Base-by-base conservation (phyloP, 2,329 filamentous ascomycete genomes). In the Phoma herbarum region DNA sequence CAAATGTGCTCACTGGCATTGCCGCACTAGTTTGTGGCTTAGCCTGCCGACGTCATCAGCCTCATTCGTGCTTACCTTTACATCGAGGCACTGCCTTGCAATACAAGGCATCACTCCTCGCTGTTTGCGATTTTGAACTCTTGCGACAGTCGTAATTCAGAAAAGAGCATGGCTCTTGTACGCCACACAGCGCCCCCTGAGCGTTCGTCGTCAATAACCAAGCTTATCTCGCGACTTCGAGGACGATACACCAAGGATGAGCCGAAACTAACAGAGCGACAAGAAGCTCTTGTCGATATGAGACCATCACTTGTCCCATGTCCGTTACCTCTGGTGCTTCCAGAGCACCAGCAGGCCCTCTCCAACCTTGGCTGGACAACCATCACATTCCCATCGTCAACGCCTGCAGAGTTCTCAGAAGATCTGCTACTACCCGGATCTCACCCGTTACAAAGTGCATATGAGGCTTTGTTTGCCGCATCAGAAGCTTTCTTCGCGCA, bases 291-390 rank as follows among this genome's bases (percentile, higher is more conserved):
- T 9, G 4, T 28, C n/a, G 66, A 73, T 37, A 51, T 62, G 23
- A 57, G 65, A n/a, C 63, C 65, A 7, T 61, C 72, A 10, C 63
- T 76, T 1, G 62, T 61, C 7, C 52, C 59, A 1, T 67, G 64
- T 5, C 68, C 68, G 1, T 55, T 77, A 1, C 73, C 75, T 1
- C 55, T 76, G n/a, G 70, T 77, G 29, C 62, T 74, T 2, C 65
- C 71, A 31, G 63, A 72, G 50, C 74, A 77, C 56, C 70, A 76
- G 62, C 57, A 65, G 39, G 60, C 67, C 6, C 65, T 77, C 12
- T 61, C 67, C 20, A 61, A 64, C 14, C 68, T 75, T n/a, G 75
- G 75, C 39, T 77, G 75, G 75, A 75, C 74, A 2, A 75, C 72
- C 2, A 49, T 76, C 37, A 75, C 74, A 25, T 74, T 76, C 20